These are phyloP conservation scores for Podaxis pistillaris DNA, from an alignment of 768 basidiomycete genomes.

Conservation along the genomic window DNA sequence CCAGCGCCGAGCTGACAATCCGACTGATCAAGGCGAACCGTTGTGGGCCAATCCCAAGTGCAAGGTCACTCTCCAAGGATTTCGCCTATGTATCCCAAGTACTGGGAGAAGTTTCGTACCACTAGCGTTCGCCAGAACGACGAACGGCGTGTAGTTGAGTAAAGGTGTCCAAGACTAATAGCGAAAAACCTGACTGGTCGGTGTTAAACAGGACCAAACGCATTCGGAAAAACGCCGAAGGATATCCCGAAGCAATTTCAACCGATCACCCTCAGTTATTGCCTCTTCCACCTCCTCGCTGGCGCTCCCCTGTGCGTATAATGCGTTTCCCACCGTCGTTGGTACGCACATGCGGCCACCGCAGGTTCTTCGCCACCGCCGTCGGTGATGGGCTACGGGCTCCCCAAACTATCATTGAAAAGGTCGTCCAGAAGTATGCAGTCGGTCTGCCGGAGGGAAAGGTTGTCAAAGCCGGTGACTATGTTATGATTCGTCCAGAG, in stretches of 20 bases:
- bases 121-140: no score
- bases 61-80: no score
- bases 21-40: no score
- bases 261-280: not conserved
- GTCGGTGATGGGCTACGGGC: constrained; percentile 22
- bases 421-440: constrained; percentile 96
- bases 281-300: not conserved
- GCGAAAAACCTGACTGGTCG: not conserved
- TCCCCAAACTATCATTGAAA: constrained; percentile 93
- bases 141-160: no score
- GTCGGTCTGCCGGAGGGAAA: constrained; percentile 83
- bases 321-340: constrained; percentile 7
- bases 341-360: constrained; percentile 5
- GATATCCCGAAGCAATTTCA: not conserved
- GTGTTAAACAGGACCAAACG: not conserved
- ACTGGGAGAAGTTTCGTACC: no score
- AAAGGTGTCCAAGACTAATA: not conserved
- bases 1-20: no score
- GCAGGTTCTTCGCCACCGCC: constrained; percentile 27
- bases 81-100: no score
- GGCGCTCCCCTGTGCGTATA: not conserved
- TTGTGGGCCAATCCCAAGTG: no score
- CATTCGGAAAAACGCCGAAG: not conserved
- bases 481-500: constrained; percentile 98
- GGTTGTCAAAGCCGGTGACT: constrained; percentile 90